A percentile compares a stretch with the other conserved stretches of the same genome.
Conservation (phyloP, 2,329 filamentous ascomycete genomes). For the Diaporthe citriasiana region DNA sequence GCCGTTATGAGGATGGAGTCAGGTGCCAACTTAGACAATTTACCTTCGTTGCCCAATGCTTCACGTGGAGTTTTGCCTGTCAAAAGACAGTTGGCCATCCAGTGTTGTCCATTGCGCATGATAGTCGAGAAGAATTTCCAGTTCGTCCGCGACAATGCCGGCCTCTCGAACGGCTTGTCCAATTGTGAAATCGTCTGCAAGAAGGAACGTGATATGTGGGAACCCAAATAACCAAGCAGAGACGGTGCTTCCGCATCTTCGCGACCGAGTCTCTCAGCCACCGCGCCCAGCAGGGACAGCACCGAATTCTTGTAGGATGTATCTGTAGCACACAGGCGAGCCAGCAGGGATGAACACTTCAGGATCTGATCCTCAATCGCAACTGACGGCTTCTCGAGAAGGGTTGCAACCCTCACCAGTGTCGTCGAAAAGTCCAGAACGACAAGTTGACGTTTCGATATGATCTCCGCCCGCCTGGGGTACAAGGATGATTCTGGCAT, state of each 20-base stretch:
- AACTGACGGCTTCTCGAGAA: slow-evolving; percentile 73
- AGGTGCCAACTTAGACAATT: slow-evolving; percentile 62
- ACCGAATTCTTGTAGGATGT: slow-evolving; percentile 76
- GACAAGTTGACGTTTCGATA: slow-evolving; percentile 73
- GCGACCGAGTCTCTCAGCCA: slow-evolving; percentile 79
- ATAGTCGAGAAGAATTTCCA: slow-evolving; percentile 92
- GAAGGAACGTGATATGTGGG: slow-evolving; percentile 87
- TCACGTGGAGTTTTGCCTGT: slow-evolving; percentile 89
- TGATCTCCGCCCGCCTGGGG: slow-evolving; percentile 65
- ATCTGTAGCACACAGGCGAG: slow-evolving; percentile 80
- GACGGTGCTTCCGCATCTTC: slow-evolving; percentile 85
- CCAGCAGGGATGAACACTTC: slow-evolving; percentile 82
- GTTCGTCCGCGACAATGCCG: slow-evolving; percentile 74
- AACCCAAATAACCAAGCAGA: slow-evolving; percentile 89
- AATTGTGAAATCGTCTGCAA: slow-evolving; percentile 82
- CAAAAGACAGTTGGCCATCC: slow-evolving; percentile 93
- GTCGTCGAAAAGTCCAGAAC: slow-evolving; percentile 77
- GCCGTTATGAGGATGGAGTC: slow-evolving; percentile 82
- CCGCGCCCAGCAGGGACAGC: slow-evolving; percentile 77
- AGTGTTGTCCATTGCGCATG: slow-evolving; percentile 91
- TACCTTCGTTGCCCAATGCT: slow-evolving; percentile 71
- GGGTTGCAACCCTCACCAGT: slow-evolving; percentile 78
- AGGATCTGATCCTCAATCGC: slow-evolving; percentile 84
- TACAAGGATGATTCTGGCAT: slow-evolving; percentile 75
- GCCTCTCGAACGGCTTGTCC: slow-evolving; percentile 80